phyloP scores from a whole-genome alignment of 768 basidiomycete genomes.

The Phlebiopsis flavidoalba region DNA sequence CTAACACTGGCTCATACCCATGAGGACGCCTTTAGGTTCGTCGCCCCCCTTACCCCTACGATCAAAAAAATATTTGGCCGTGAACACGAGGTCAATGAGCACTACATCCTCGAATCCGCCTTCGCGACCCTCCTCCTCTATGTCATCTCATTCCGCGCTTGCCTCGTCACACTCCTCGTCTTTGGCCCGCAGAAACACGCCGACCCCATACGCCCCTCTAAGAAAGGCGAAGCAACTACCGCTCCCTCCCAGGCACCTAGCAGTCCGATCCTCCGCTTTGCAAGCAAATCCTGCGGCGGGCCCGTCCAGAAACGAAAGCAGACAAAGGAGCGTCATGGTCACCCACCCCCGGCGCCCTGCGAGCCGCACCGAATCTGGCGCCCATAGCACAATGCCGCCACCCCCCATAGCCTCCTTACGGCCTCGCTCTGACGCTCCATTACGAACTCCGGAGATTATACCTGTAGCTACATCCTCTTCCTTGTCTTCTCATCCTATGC shows the following conservation, averaged over 20 bases:
- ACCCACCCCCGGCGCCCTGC: neutral
- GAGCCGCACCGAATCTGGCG: neutral
- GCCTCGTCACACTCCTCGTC: neutral
- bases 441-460: neutral
- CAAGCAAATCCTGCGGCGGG: too few relatives aligned
- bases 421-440: neutral
- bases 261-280: too few relatives aligned
- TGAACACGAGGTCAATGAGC: constrained; percentile 24
- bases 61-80: constrained; percentile 72
- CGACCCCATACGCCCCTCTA: neutral
- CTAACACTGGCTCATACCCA: neutral
- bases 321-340: neutral
- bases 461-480: neutral
- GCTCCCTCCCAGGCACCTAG: too few relatives aligned
- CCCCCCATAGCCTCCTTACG: neutral
- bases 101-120: constrained; percentile 21
- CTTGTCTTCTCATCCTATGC: neutral
- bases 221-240: neutral
- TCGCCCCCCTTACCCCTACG: constrained; percentile 67
- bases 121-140: constrained; percentile 22
- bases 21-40: constrained; percentile 46
- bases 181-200: neutral
- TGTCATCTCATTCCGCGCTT: constrained; percentile 15
- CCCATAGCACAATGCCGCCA: neutral
- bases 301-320: too few relatives aligned